Base-by-base conservation (phyloP, 352 stramenopile species). In the Globisporangium iwayamae region DNA sequence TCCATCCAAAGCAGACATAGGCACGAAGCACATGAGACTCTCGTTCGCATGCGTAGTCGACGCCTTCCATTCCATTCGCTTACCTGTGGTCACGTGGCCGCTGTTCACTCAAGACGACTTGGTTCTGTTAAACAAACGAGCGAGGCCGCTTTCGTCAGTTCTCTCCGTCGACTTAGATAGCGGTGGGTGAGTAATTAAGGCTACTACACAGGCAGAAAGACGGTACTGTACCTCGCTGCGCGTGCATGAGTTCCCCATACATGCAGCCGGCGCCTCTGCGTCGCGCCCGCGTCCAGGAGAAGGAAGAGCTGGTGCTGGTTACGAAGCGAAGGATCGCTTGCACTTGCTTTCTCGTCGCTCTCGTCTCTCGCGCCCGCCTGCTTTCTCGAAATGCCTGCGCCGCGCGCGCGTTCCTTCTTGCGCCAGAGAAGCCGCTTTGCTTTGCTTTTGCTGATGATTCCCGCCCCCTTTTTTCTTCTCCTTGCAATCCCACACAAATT, bases 211-310 rank as follows among this genome's bases (percentile, higher is more conserved):
- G 45, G 20, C 68, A 52, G 18, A 43, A n/a, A 22, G 48, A n/a
- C 55, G 50, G 25, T 28, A 28, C 25, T 28, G 25, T 57, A 87
- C 79, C 75, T 88, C 79, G 63, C 74, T 79, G 47, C 75, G 75
- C 34, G 79, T 86, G 63, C 79, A 88, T 28, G 79, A 80, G 71
- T 88, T 88, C 57, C 79, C 79, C 79, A 88, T 87, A 22, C 34
- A 56, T 53, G 57, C 51, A 60, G 61, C 47, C 47, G 46, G 10
- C 52, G 61, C 38, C 43, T 38, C 20, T 62, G 25, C 36, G 48
- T 30, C n/a, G 36, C 16, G 48, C 25, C 16, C n/a, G 22, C 43
- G 51, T 57, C 51, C 30, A 57, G 46, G 25, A 22, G 43, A 48
- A 20, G 9, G 39, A 56, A 57, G 38, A 18, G 30, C 28, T 43